Percentiles rank a stretch among this genome's conserved stretches.
These are phyloP conservation scores for Fremontodendron californicum DNA, from an alignment of 345 rosid genomes.

Conservation along the genomic window DNA sequence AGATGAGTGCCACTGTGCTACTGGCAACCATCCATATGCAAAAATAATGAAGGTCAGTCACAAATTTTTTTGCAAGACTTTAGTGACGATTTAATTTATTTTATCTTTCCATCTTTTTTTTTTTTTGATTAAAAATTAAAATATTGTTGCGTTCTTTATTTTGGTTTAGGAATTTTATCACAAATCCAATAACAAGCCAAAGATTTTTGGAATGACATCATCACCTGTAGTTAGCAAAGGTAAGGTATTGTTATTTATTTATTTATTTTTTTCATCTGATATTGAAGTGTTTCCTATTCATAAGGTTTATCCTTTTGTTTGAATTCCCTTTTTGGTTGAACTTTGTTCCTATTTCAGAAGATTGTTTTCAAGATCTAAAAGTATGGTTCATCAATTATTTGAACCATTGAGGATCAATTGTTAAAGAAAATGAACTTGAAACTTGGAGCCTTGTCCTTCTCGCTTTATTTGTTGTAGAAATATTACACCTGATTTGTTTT, in stretches of 20 bases:
- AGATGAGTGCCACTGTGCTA: constrained; percentile 87
- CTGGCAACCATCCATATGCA: constrained; percentile 75
- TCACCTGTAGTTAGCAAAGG: constrained; percentile 65
- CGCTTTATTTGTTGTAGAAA: neutral
- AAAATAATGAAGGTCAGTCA: constrained; percentile 70
- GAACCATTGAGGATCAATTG: neutral
- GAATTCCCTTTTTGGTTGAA: neutral
- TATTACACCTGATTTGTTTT: neutral
- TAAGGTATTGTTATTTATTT: constrained; percentile 19
- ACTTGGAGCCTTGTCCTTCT: neutral
- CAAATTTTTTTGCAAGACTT: neutral
- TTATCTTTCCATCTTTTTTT: neutral
- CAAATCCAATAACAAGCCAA: constrained; percentile 58
- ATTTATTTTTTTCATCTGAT: neutral
- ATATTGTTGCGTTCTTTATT: constrained; percentile 6
- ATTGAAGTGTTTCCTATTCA: neutral
- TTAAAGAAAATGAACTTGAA: constrained; percentile 6
- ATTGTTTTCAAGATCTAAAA: neutral
- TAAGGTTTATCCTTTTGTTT: neutral
- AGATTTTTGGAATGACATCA: constrained; percentile 83
- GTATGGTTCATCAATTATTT: neutral
- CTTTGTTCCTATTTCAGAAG: neutral
- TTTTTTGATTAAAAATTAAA: constrained; percentile 3
- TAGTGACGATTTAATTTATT: neutral
- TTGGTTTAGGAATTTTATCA: constrained; percentile 70